phyloP scores from a whole-genome alignment of 805 yeast species.

The Phaffomyces opuntiae region DNA sequence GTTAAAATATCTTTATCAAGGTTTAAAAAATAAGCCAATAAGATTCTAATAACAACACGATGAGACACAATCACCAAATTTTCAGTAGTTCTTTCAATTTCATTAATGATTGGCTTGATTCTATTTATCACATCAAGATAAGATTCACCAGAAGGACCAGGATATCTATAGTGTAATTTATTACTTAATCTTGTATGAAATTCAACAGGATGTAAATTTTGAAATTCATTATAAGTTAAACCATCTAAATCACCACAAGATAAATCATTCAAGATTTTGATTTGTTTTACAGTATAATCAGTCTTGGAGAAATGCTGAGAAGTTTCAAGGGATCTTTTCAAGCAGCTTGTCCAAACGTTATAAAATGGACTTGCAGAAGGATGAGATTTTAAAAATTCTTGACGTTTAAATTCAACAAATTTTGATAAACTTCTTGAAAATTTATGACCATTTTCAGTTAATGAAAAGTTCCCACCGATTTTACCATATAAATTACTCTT shows the following conservation, averaged over 20 bases:
- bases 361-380: conserved; percentile 29
- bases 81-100: conserved; percentile 85
- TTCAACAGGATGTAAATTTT: conserved; percentile 64
- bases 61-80: conserved; percentile 81
- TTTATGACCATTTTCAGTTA: conserved; percentile 72
- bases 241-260: conserved; percentile 94
- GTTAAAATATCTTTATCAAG: conserved; percentile 74
- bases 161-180: conserved; percentile 83
- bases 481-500: conserved; percentile 76
- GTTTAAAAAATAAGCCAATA: conserved; percentile 85
- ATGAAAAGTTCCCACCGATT: conserved; percentile 85
- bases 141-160: conserved; percentile 97
- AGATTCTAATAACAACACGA: conserved; percentile 82
- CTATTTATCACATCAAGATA: conserved; percentile 90
- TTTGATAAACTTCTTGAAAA: conserved; percentile 67
- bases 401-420: conserved; percentile 67
- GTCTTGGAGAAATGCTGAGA: conserved; percentile 71
- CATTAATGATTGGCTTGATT: conserved; percentile 83
- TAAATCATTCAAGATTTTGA: conserved; percentile 88
- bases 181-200: conserved; percentile 68
- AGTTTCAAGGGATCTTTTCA: conserved; percentile 71
- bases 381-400: conserved; percentile 38
- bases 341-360: conserved; percentile 91
- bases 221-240: conserved; percentile 85
- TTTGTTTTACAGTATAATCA: conserved; percentile 70